phyloP scores from a whole-genome alignment of 2,329 filamentous ascomycete species.

The Chaetomium olivaceum region DNA sequence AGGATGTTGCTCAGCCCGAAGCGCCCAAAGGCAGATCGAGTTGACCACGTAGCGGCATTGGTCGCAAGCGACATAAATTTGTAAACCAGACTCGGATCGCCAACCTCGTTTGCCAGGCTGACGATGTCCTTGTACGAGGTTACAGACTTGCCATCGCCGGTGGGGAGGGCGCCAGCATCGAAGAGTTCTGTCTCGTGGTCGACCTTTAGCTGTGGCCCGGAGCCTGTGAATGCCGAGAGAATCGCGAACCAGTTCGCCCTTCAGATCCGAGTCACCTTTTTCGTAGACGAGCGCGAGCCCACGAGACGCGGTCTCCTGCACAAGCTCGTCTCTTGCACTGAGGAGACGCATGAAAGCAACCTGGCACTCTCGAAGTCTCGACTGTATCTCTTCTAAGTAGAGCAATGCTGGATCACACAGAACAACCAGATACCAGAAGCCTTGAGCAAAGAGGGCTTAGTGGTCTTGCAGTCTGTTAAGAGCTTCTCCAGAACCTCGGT shows the following conservation, averaged over 20 bases:
- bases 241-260: constrained; percentile 80
- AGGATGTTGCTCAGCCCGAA: constrained; percentile 92
- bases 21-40: constrained; percentile 90
- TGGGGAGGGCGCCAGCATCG: constrained; percentile 85
- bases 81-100: constrained; percentile 94
- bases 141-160: constrained; percentile 82
- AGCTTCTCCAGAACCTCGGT: constrained; percentile 67
- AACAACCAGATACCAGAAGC: constrained; percentile 95
- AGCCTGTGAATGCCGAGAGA: constrained; percentile 83
- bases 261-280: constrained; percentile 78
- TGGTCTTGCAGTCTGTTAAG: constrained; percentile 73
- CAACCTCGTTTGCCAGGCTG: constrained; percentile 90
- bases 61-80: constrained; percentile 97
- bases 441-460: constrained; percentile 86
- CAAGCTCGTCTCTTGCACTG: constrained; percentile 85
- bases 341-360: constrained; percentile 84
- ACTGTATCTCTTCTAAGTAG: constrained; percentile 72
- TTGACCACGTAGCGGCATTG: constrained; percentile 96
- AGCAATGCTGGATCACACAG: constrained; percentile 86
- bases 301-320: constrained; percentile 91
- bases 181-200: constrained; percentile 91
- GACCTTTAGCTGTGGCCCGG: constrained; percentile 74
- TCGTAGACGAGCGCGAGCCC: constrained; percentile 93
- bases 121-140: constrained; percentile 99
- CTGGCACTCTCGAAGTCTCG: constrained; percentile 75